phyloP scores from a whole-genome alignment of 306 rosid genomes.

The Sicyos baderoa region DNA sequence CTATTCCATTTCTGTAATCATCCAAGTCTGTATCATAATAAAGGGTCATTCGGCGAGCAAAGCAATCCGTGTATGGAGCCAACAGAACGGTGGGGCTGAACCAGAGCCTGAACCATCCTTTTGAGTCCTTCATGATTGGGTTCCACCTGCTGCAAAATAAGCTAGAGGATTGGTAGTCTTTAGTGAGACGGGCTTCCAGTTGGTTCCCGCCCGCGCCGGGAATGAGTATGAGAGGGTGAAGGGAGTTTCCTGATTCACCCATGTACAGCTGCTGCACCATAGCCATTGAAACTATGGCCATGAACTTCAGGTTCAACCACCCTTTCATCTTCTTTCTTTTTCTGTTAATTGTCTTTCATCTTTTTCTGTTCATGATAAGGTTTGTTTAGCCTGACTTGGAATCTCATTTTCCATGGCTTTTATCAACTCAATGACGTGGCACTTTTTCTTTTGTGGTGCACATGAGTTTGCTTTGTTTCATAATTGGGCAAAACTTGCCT shows the following conservation, averaged over 20 bases:
- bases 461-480: neutral
- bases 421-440: neutral
- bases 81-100: slow-evolving; percentile 58
- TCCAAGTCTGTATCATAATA: slow-evolving; percentile 37
- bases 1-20: slow-evolving; percentile 61
- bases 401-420: neutral
- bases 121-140: slow-evolving; percentile 36
- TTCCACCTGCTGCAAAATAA: slow-evolving; percentile 54
- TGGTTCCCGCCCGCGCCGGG: slow-evolving; percentile 94
- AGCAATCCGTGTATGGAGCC: slow-evolving; percentile 66
- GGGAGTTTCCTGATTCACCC: slow-evolving; percentile 34
- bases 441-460: neutral
- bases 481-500: too few relatives aligned
- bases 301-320: neutral
- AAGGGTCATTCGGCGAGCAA: slow-evolving; percentile 79
- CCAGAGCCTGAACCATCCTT: slow-evolving; percentile 89
- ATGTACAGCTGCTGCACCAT: slow-evolving; percentile 35
- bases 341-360: neutral
- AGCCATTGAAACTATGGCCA: slow-evolving; percentile 21
- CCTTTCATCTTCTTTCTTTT: neutral
- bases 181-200: slow-evolving; percentile 55
- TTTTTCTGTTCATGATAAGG: neutral
- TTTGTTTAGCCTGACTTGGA: neutral
- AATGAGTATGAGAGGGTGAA: slow-evolving; percentile 58
- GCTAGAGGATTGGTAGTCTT: slow-evolving; percentile 43